Base-by-base conservation (phyloP, 129 eudicot species). In the Arctium minus region DNA sequence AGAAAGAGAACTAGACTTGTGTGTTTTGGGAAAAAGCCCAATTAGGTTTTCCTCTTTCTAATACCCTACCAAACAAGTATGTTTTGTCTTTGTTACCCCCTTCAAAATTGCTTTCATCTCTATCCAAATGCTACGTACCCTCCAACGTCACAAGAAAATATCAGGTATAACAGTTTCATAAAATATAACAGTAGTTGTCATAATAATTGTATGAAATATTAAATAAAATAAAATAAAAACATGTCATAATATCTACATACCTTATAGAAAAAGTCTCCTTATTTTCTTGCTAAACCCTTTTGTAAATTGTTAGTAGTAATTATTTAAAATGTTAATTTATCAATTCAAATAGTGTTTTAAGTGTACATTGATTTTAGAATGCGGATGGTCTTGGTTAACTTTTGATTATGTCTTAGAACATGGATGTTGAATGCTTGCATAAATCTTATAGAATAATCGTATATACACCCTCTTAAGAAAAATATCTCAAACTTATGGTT, bases 11-110 rank as follows among this genome's bases (percentile, higher is more conserved):
- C 18, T 33, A 73, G 44, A 9, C 17, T 39, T 40, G 33, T 29
- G 78, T 70, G 67, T 36, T 72, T 72, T 71, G 33, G 17, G 62
- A 60, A 46, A 85, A 70, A 73, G 0, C 4, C 62, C 53, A 74
- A 75, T 68, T 68, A 60, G 64, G 73, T 44, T 74, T 53, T 68
- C 22, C 60, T 67, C 85, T 75, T 79, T 75, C 67, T 78, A 80
- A 80, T 79, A 81, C 83, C 89, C 87, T 81, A 84, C 88, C 70
- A 83, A 83, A 80, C 87, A 83, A 79, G 82, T 79, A 70, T 83
- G 46, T 46, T 70, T 85, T 79, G 86, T 82, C 78, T 39, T 80
- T 79, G 84, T 89, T 76, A 79, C 82, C 74, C 86, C 36, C 27
- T 22, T 12, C 75, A n/a, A 18, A 70, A 33, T 65, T 42, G 27